These are phyloP conservation scores for Podila epigama DNA, from an alignment of 192 early-diverging fungal genomes.

Conservation along the genomic window DNA sequence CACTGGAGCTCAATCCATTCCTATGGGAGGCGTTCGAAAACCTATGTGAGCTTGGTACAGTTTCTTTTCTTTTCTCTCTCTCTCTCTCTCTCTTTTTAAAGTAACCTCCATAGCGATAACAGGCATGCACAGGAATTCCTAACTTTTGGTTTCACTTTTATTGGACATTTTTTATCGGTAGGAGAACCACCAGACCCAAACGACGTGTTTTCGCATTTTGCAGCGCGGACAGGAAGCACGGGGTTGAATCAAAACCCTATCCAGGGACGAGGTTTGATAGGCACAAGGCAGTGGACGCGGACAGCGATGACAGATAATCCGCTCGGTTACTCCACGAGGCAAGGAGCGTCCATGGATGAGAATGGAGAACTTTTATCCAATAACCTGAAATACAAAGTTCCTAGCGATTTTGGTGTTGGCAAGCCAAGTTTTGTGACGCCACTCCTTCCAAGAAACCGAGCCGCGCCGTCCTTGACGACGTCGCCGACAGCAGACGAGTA, in stretches of 20 bases:
- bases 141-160: not conserved
- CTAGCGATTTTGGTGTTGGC: not conserved
- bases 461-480: not conserved
- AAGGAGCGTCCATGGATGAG: constrained; percentile 4
- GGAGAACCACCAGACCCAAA: constrained; percentile 25
- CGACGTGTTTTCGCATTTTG: constrained; percentile 23
- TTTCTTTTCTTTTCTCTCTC: no score
- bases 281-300: not conserved
- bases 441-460: not conserved
- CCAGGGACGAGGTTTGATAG: not conserved
- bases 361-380: not conserved
- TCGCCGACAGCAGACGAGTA: not conserved
- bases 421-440: not conserved
- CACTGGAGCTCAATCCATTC: constrained; percentile 53
- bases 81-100: no score
- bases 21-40: constrained; percentile 59
- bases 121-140: not conserved
- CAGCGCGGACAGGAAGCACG: not conserved
- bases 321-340: not conserved
- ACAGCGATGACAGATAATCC: not conserved
- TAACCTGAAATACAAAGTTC: no score
- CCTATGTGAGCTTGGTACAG: constrained; percentile 57
- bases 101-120: not conserved
- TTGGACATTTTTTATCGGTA: constrained; percentile 4
- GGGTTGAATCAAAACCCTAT: not conserved